A percentile compares a stretch with the other conserved stretches of the same genome.
Evolutionary conservation across 1,284 basidiomycete genomes (phyloP).

Genomic region (Amylostereum chailletii): DNA sequence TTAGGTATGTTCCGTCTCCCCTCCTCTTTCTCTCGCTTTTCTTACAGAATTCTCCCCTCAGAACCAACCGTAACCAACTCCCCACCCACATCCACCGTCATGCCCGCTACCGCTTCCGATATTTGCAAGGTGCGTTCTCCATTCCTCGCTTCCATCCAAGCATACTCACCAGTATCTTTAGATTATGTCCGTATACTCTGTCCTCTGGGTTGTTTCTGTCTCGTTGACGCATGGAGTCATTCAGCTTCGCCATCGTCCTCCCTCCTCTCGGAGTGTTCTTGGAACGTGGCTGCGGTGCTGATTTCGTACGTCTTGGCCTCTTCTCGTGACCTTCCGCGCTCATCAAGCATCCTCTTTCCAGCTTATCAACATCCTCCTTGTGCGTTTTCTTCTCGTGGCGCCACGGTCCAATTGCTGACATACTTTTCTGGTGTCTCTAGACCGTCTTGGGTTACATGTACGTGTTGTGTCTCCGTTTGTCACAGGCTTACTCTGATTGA

Average conservation of each 20-base stretch:
- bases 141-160: background rate
- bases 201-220: background rate
- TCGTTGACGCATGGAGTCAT: slow-evolving; percentile 5
- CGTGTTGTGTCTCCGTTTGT: slow-evolving; percentile 5
- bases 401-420: background rate
- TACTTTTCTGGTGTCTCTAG: slow-evolving; percentile 12
- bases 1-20: no score
- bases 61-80: no score
- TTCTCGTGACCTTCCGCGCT: background rate
- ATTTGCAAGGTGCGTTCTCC: slow-evolving; percentile 54
- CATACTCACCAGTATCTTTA: slow-evolving; percentile 9
- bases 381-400: slow-evolving; percentile 15
- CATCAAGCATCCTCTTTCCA: slow-evolving; percentile 15
- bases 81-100: slow-evolving; percentile 16
- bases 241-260: slow-evolving; percentile 59
- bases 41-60: no score
- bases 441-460: slow-evolving; percentile 69
- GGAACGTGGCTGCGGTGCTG: slow-evolving; percentile 65
- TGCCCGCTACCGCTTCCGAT: slow-evolving; percentile 68
- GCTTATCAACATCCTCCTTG: slow-evolving; percentile 63
- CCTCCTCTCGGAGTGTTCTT: slow-evolving; percentile 77
- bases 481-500: slow-evolving; percentile 12
- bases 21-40: no score
- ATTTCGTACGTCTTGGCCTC: slow-evolving; percentile 39
- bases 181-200: slow-evolving; percentile 24